These are phyloP conservation scores for Dryas integrifolia DNA, from an alignment of 331 rosid genomes.

Conservation along the genomic window DNA sequence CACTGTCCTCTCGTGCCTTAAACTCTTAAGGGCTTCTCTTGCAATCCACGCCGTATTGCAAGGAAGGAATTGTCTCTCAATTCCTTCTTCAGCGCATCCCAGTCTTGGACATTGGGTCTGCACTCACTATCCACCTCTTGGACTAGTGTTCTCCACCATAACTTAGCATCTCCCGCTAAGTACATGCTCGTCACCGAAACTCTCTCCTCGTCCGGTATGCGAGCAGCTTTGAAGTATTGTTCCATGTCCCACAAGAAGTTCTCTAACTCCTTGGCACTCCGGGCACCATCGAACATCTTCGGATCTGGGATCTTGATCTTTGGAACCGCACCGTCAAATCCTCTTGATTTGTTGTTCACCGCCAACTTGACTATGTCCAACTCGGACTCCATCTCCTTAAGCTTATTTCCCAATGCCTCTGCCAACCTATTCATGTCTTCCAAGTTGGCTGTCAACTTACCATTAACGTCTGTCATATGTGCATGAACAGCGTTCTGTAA, in stretches of 20 bases:
- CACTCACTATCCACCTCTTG: neutral
- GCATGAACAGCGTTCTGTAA: too few relatives aligned
- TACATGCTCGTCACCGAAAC: neutral
- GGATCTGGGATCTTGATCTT: too few relatives aligned
- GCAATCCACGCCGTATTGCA: neutral
- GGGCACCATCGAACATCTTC: neutral
- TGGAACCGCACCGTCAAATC: too few relatives aligned
- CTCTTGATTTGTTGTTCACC: too few relatives aligned
- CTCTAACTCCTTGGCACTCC: neutral
- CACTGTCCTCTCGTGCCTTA: neutral
- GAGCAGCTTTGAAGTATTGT: neutral
- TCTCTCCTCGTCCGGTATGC: accelerated
- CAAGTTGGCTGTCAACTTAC: too few relatives aligned
- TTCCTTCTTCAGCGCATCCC: neutral
- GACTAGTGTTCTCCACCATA: neutral
- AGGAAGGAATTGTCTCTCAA: neutral
- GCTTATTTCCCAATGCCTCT: too few relatives aligned
- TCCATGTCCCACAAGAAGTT: neutral
- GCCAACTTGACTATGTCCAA: too few relatives aligned
- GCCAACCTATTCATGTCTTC: too few relatives aligned
- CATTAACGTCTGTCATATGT: too few relatives aligned
- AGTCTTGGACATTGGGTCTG: neutral
- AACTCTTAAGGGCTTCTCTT: neutral
- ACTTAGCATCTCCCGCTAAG: neutral
- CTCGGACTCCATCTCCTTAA: too few relatives aligned